phyloP scores from a whole-genome alignment of 331 rosid genomes.

The Rhamnella rubrinervis region DNA sequence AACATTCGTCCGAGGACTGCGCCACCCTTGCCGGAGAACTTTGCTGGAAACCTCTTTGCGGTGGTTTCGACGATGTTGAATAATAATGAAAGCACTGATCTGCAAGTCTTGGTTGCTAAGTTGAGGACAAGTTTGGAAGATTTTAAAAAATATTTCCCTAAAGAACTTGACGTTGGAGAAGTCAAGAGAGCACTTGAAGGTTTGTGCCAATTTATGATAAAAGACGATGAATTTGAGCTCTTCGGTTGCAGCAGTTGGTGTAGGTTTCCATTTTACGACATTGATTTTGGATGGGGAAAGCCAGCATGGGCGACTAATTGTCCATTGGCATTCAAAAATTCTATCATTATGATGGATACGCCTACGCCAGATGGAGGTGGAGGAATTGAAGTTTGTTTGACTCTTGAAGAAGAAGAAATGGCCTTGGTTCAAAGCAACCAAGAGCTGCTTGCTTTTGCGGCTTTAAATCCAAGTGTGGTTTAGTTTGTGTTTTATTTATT shows the following conservation, averaged over 20 bases:
- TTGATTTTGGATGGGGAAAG: slow-evolving; percentile 32
- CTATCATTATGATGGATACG: too few relatives aligned
- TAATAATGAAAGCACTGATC: neutral
- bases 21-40: neutral
- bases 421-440: too few relatives aligned
- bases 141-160: neutral
- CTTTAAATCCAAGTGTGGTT: too few relatives aligned
- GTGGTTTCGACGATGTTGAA: neutral
- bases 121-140: neutral
- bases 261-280: slow-evolving; percentile 14
- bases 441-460: too few relatives aligned
- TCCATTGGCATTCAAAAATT: neutral
- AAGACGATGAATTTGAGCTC: neutral
- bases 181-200: neutral
- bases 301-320: slow-evolving; percentile 22
- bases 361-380: too few relatives aligned
- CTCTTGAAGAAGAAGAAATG: too few relatives aligned
- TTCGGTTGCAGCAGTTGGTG: slow-evolving; percentile 14
- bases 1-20: neutral
- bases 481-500: too few relatives aligned
- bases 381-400: too few relatives aligned
- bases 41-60: neutral
- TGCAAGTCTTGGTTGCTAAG: neutral
- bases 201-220: neutral
- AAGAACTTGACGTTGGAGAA: neutral